phyloP scores from a whole-genome alignment of 768 basidiomycete species.

The Boletales sp. region DNA sequence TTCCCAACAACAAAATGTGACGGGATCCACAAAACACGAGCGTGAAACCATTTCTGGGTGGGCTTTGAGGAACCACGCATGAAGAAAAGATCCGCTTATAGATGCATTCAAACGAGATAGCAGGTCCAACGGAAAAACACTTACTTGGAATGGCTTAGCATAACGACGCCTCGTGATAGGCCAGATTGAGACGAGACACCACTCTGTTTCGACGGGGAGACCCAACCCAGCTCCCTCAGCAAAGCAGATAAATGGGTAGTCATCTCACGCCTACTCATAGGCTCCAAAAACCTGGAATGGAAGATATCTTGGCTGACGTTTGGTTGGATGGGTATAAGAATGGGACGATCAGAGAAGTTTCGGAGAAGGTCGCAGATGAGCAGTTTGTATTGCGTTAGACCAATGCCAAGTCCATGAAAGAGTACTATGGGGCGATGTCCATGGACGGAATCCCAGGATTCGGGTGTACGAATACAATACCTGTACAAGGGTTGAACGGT shows the following conservation, averaged over 20 bases:
- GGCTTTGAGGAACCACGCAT: conserved; percentile 87
- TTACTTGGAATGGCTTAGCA: conserved; percentile 89
- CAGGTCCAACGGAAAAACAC: conserved; percentile 16
- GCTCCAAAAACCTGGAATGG: conserved; percentile 66
- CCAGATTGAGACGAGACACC: conserved; percentile 4
- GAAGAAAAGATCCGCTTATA: conserved; percentile 70
- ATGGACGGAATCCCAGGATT: conserved; percentile 53
- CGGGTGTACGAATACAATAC: conserved; percentile 72
- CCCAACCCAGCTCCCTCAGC: conserved; percentile 65
- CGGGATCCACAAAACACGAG: conserved; percentile 90
- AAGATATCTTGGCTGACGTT: conserved; percentile 86
- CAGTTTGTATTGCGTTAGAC: conserved; percentile 66
- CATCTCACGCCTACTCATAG: conserved; percentile 61
- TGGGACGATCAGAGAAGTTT: conserved; percentile 59
- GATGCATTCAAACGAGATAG: conserved; percentile 4
- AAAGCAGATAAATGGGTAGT: conserved; percentile 54
- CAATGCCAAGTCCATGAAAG: conserved; percentile 86
- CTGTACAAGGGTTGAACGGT: conserved; percentile 31
- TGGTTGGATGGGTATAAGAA: conserved; percentile 77
- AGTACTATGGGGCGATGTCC: conserved; percentile 75
- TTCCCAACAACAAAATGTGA: conserved; percentile 92
- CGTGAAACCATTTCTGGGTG: conserved; percentile 64
- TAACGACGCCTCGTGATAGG: conserved; percentile 52
- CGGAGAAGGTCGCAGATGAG: conserved; percentile 57
- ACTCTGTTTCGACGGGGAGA: conserved; percentile 25